Base-by-base conservation (phyloP, 495 filamentous ascomycete genomes). In the Trichocladium uniseriatum region DNA sequence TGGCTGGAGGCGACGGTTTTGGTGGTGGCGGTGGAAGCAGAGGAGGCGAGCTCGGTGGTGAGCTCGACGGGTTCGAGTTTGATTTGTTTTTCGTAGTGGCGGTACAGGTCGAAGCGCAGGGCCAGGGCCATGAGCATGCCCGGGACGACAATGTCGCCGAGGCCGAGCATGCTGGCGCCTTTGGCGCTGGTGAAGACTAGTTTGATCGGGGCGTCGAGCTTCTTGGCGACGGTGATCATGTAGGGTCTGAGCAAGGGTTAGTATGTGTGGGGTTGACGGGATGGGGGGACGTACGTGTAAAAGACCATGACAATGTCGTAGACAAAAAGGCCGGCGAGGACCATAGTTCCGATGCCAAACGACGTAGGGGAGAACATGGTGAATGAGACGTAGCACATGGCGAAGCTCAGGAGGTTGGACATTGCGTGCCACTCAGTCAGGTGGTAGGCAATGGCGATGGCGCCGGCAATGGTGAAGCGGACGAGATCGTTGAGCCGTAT, bases 261-360 rank as follows among this genome's bases (percentile, higher is more conserved):
- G 20, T 29, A 15, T 14, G 11, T 20, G 31, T 14, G 15, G 35
- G 27, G n/a, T n/a, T n/a, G 6, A 38, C 51, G 8, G 28, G 18
- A 37, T n/a, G 8, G 15, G 36, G 19, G 32, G 9, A 67, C 75
- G 59, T 62, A 79, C 72, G 92, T 98, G 64, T 86, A 98, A 62
- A 96, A 98, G 45, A 98, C 92, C 69, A 97, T 94, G 60, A 89
- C 84, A 44, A 98, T 91, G 56, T 98, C 92, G 57, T 98, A 98
- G 57, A 91, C 75, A 64, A 97, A 97, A 14, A 98, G 72, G 0
- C 83, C 85, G 3, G 64, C 70, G 0, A 97, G 71, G 27, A 98
- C 81, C 21, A 87, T 64, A 1, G 81, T 82, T 3, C 89, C 92
- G 0, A 87, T 95, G 49, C 73, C 70, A 59, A 95, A 95, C 0